Evolutionary conservation across 2,329 filamentous ascomycete species (phyloP).

Genomic region (Ceratocystis eucalypticola): DNA sequence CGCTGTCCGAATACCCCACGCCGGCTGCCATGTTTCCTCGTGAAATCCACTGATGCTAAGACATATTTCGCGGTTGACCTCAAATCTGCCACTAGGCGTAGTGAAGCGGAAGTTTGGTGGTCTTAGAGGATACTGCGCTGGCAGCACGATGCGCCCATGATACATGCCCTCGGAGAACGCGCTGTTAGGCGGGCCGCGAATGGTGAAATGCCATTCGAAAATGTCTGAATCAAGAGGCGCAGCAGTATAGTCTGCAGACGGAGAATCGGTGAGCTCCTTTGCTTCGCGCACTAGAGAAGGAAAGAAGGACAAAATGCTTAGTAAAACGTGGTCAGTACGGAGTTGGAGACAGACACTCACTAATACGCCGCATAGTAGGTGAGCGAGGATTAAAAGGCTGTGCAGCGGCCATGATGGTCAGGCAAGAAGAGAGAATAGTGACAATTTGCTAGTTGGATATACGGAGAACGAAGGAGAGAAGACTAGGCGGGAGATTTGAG

Average conservation of each 20-base stretch:
- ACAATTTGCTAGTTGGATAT: not conserved
- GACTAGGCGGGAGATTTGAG: not conserved
- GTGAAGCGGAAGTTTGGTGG: constrained; percentile 93
- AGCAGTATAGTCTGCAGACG: constrained; percentile 75
- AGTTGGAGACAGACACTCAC: constrained; percentile 35
- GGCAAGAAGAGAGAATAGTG: not conserved
- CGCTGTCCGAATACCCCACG: constrained; percentile 90
- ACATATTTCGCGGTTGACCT: constrained; percentile 93
- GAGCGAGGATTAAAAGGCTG: constrained; percentile 57
- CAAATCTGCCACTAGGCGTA: constrained; percentile 83
- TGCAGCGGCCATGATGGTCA: constrained; percentile 27
- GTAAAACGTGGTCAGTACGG: not conserved
- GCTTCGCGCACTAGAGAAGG: constrained; percentile 64
- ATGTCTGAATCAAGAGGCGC: constrained; percentile 77
- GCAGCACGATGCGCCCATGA: constrained; percentile 87
- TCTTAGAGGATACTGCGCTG: constrained; percentile 76
- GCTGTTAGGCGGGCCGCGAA: constrained; percentile 74
- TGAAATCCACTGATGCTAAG: constrained; percentile 88
- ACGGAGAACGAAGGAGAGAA: not conserved
- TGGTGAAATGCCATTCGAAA: constrained; percentile 98
- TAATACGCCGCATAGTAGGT: constrained; percentile 72
- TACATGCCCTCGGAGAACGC: constrained; percentile 74
- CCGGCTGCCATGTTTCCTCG: constrained; percentile 97
- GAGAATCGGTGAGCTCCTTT: constrained; percentile 64
- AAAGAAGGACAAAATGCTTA: not conserved